phyloP scores from a whole-genome alignment of 306 rosid genomes.

The Canavalia ensiformis region DNA sequence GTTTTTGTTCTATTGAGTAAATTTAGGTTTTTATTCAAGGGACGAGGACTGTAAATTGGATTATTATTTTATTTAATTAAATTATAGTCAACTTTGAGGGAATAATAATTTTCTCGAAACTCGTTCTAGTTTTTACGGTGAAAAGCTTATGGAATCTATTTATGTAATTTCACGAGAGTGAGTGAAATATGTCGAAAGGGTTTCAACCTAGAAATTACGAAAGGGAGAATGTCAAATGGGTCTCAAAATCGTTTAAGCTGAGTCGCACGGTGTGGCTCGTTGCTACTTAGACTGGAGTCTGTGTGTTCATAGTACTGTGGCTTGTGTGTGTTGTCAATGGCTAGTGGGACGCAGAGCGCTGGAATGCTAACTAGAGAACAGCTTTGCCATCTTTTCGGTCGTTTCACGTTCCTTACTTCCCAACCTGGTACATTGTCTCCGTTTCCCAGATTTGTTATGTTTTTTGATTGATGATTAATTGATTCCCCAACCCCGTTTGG shows the following conservation, averaged over 20 bases:
- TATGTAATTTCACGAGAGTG: not conserved
- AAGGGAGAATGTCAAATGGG: not conserved
- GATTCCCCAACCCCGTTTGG: not conserved
- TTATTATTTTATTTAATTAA: too few species aligned
- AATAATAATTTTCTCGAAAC: too few species aligned
- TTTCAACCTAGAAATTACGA: not conserved
- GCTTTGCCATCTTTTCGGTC: slow-evolving; percentile 75
- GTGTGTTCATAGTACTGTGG: not conserved
- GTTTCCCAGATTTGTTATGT: not conserved
- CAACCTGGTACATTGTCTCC: slow-evolving; percentile 63
- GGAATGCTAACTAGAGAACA: slow-evolving; percentile 68
- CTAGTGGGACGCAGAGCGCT: slow-evolving; percentile 42
- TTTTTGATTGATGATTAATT: not conserved
- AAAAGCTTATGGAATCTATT: too few species aligned
- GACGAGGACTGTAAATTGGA: too few species aligned
- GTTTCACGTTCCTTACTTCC: slow-evolving; percentile 68
- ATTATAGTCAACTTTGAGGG: too few species aligned
- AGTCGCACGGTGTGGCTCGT: not conserved
- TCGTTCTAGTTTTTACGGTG: too few species aligned
- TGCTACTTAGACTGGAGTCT: not conserved
- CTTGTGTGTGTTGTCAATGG: slow-evolving; percentile 36
- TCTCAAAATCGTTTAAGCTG: not conserved
- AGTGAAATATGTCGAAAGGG: not conserved
- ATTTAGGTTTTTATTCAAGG: too few species aligned
- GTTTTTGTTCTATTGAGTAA: too few species aligned